Evolutionary conservation across 306 rosid species (phyloP), one percentile per base, ranked within the genome.

Genomic region (Heteromeles arbutifolia): DNA sequence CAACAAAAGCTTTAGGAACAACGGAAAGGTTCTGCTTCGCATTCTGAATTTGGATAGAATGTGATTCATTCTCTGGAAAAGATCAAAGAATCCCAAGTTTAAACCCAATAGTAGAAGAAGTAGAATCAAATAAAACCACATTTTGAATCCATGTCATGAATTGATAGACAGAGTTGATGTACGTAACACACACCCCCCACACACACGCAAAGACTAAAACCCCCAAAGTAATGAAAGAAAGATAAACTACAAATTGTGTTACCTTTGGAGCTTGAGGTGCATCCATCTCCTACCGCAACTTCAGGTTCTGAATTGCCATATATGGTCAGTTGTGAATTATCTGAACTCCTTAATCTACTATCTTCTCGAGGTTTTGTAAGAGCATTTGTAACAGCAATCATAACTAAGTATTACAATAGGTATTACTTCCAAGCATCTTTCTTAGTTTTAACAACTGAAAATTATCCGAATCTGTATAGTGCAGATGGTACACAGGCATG

Each of bases 1-100:
- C 86, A 65, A 72, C 71, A 85, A 88, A 93, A 69, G 88, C 80
- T 84, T 87, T 93, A 70, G 91, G 93, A 32, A 48, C 29, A 12
- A 67, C 25, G 73, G 89, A 65, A 74, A 63, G 74, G 71, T 64
- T 79, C 83, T 81, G 86, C 75, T 83, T 87, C 85, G 76, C 86
- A 43, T 78, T 84, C 74, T 85, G 85, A 53, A 78, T 80, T 81
- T 86, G 86, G 26, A 28, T 21, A 43, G 86, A 37, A 48, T 66
- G 82, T n/a, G 79, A 78, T 79, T 84, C 84, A 85, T 81, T 87
- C 79, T 81, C 98, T 93, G 88, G 69, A 71, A 34, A 81, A 69
- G 32, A 80, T 17, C 26, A 64, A 58, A 68, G 37, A 65, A 54
- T 5, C 45, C 69, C 22, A 62, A 61, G 52, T 34, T 54, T 66